Evolutionary conservation across 208 protist species (phyloP).

Genomic region (Leishmania martiniquensis): DNA sequence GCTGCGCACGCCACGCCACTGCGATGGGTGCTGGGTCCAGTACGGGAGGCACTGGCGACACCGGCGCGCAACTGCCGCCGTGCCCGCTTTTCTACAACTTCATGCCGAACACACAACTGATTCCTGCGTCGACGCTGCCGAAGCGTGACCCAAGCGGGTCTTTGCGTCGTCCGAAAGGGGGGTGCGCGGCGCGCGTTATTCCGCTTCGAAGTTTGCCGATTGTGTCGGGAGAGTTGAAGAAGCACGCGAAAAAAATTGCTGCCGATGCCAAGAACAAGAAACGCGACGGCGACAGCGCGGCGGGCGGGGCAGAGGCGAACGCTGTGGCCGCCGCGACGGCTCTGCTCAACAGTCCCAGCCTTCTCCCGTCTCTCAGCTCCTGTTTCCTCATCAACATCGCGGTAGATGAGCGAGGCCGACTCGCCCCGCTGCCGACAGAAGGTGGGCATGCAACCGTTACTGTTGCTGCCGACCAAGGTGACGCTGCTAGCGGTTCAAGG

Average conservation of each 20-base stretch:
- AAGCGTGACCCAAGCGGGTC: constrained; percentile 12
- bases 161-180: constrained; percentile 21
- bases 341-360: constrained; percentile 22
- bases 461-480: background rate
- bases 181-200: constrained; percentile 38
- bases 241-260: constrained; percentile 15
- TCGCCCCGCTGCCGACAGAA: constrained; percentile 10
- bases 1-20: background rate
- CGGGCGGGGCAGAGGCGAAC: constrained; percentile 13
- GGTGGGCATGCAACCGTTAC: background rate
- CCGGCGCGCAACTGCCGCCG: background rate
- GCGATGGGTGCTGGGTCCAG: constrained; percentile 18
- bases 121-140: constrained; percentile 31
- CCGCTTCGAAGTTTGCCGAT: constrained; percentile 27
- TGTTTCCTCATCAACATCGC: constrained; percentile 33
- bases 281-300: constrained; percentile 1
- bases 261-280: constrained; percentile 9
- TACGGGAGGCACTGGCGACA: background rate
- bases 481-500: background rate
- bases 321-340: constrained; percentile 24
- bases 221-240: constrained; percentile 23
- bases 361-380: constrained; percentile 27
- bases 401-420: constrained; percentile 30
- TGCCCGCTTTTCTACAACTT: constrained; percentile 41
- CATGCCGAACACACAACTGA: constrained; percentile 24